Evolutionary conservation across 2,329 filamentous ascomycete species (phyloP).

Genomic region (Rhynchosporium agropyri): DNA sequence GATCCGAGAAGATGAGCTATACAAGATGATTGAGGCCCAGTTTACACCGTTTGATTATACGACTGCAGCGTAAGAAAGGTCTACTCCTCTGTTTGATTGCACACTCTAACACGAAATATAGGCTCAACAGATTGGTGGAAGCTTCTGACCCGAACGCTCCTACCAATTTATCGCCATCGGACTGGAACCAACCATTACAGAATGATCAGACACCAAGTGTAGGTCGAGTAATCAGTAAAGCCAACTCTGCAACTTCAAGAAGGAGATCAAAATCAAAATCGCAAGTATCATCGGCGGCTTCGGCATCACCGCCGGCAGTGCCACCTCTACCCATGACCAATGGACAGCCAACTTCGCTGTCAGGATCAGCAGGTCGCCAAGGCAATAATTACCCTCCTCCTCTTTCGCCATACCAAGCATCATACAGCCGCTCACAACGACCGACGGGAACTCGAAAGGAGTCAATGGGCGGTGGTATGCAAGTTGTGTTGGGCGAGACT

Average conservation of each 20-base stretch:
- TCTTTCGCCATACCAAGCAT: constrained; percentile 39
- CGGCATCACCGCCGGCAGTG: constrained; percentile 36
- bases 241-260: constrained; percentile 31
- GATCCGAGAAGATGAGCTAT: constrained; percentile 90
- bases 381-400: constrained; percentile 25
- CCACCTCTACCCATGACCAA: constrained; percentile 34
- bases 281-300: constrained; percentile 35
- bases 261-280: constrained; percentile 35
- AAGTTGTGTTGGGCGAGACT: constrained; percentile 86
- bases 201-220: constrained; percentile 20
- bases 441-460: constrained; percentile 38
- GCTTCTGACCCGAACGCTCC: constrained; percentile 38
- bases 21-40: constrained; percentile 89
- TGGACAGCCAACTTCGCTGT: constrained; percentile 21
- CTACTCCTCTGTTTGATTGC: constrained; percentile 41
- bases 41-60: constrained; percentile 98
- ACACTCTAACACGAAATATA: constrained; percentile 26
- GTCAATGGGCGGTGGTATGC: constrained; percentile 67
- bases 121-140: constrained; percentile 41
- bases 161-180: constrained; percentile 24
- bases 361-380: constrained; percentile 5
- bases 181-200: constrained; percentile 27
- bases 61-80: constrained; percentile 75
- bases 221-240: constrained; percentile 25
- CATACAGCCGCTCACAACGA: constrained; percentile 34